Base-by-base conservation (phyloP, 129 eudicot species). In the Calendula officinalis region DNA sequence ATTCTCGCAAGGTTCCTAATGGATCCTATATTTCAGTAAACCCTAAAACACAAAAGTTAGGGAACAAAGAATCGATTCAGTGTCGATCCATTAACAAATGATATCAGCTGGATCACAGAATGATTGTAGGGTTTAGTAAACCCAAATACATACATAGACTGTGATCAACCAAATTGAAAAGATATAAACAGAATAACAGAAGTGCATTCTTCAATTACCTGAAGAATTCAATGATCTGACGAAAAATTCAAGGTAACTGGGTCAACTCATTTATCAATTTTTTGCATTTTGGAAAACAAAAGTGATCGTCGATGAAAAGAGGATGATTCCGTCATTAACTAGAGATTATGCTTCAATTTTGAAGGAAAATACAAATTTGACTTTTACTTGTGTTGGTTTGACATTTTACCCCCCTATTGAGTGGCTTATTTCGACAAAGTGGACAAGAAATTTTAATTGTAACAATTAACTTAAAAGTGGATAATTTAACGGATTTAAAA, bases 61-160 rank as follows among this genome's bases (percentile, higher is more conserved):
- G 9, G n/a, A 17, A 16, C 43, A 8, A 6, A 44, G 12, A 22
- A 40, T 66, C 40, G 30, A 52, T 17, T 51, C 12, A 46, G 58
- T 35, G 56, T 44, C 14, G 57, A 69, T 69, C 58, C 1, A 62
- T 8, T 69, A 44, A 47, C 14, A 58, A 11, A 39, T 58, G 49
- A 37, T 45, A 46, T 36, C 58, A 69, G 27, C 30, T 68, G 64
- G 73, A 56, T 68, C 49, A 69, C 49, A 16, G 54, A 33, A 45
- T 49, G 74, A 69, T 69, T 39, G 6, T 46, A 69, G 66, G 49
- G 36, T 69, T 46, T 35, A 69, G 66, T 57, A 57, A 69, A 57
- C 74, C 66, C 66, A 45, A 45, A 60, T 45, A 44, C 55, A 43
- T 68, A 10, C 30, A 63, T 3, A 44, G 14, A 54, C 58, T 43